Conservation (phyloP, 495 filamentous ascomycete genomes). For the Tuber borchii region DNA sequence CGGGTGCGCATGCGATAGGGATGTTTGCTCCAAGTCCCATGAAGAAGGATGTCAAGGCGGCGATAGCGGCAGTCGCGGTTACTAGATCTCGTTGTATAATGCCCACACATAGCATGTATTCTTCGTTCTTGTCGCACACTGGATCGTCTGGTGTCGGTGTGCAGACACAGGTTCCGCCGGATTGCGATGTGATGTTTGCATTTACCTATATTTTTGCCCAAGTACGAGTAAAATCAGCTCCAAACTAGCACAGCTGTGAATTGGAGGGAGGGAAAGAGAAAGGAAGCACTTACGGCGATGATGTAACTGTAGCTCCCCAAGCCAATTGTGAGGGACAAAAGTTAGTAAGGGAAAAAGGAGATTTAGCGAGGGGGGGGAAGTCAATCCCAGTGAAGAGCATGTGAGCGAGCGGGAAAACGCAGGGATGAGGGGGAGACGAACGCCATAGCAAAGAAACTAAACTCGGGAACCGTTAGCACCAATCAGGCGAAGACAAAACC, state of each 20-base stretch:
- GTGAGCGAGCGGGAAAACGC: not conserved
- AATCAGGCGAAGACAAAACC: not conserved
- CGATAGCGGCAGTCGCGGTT: slow-evolving; percentile 72
- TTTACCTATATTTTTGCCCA: slow-evolving; percentile 33
- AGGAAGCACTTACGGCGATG: slow-evolving; percentile 45
- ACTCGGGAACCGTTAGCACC: slow-evolving; percentile 13
- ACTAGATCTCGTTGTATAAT: slow-evolving; percentile 69
- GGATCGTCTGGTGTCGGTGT: slow-evolving; percentile 47
- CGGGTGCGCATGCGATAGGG: slow-evolving; percentile 70
- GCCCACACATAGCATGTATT: slow-evolving; percentile 58
- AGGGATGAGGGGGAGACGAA: slow-evolving; percentile 60
- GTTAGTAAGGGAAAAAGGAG: slow-evolving; percentile 6
- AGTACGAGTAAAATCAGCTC: not conserved
- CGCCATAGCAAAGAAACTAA: slow-evolving; percentile 73
- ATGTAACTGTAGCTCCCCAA: slow-evolving; percentile 53
- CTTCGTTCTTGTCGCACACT: slow-evolving; percentile 51
- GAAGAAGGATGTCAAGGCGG: slow-evolving; percentile 56
- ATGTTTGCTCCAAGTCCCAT: slow-evolving; percentile 66
- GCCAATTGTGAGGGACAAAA: not conserved
- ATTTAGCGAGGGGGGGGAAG: not conserved
- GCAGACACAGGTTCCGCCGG: slow-evolving; percentile 72
- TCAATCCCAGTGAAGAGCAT: slow-evolving; percentile 42
- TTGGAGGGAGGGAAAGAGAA: slow-evolving; percentile 15
- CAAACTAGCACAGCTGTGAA: slow-evolving; percentile 3
- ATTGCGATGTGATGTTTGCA: slow-evolving; percentile 51